These are phyloP conservation scores for Glycine latifolia DNA, from an alignment of 306 rosid genomes.

Conservation along the genomic window DNA sequence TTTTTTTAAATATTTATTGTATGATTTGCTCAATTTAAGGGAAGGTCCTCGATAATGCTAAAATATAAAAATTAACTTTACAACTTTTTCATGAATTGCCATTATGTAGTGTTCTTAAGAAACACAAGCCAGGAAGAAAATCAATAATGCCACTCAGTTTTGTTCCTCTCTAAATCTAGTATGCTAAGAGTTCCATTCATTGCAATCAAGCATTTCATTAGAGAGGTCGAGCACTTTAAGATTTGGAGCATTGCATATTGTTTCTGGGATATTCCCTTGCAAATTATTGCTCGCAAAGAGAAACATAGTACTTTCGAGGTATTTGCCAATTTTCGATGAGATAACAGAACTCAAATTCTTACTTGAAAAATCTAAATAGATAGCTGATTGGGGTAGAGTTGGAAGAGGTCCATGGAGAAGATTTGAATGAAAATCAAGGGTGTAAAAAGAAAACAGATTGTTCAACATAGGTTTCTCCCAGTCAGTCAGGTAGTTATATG, in stretches of 20 bases:
- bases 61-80: no score
- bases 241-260: conserved; percentile 17
- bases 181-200: neutral
- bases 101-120: neutral
- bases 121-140: neutral
- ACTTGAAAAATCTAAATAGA: no score
- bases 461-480: no score
- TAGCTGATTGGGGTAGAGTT: no score
- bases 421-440: no score
- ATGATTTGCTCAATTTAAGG: neutral
- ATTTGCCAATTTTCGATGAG: conserved; percentile 6
- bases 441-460: no score
- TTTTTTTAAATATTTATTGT: no score
- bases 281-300: conserved; percentile 4
- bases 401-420: no score
- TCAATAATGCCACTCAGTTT: neutral
- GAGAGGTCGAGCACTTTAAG: conserved; percentile 29
- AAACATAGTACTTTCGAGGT: neutral
- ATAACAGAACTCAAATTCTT: no score
- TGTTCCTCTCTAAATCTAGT: conserved; percentile 12
- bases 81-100: neutral
- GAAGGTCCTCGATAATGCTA: neutral
- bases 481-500: no score
- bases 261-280: neutral
- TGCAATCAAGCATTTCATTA: neutral